Evolutionary conservation across 1,284 basidiomycete genomes (phyloP), one percentile per base, ranked within the genome.

Genomic region (Trichosporon coremiiforme): DNA sequence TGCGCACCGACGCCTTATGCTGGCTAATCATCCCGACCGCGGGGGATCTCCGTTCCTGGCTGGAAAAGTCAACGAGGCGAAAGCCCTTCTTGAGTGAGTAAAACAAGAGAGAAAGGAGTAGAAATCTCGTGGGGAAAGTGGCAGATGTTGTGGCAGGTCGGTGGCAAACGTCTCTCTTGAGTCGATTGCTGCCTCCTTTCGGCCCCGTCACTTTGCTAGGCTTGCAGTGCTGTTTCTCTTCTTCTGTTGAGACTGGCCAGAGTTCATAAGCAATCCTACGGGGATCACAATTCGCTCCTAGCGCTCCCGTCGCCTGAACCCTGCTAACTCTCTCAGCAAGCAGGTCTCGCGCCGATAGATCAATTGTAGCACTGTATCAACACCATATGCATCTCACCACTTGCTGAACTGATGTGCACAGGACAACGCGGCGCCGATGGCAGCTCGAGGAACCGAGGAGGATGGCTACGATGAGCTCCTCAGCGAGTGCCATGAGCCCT

Each of bases 41-140:
- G 95, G 95, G 55, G 96, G 96, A 38, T 92, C 93, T 12, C 96
- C 96, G 0, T 98, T 96, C 83, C 85, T 99, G 47, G 96, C 96
- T 17, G 95, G 94, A 79, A 98, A 97, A 87, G 94, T 96, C 70
- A 97, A 96, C 83, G 94, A 97, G 79, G 94, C 94, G 0, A 94
- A 93, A 79, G 91, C 93, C 75, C 75, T 94, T 69, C 82, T 94
- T 35, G 92, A 94, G 66, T 83, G 75, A 80, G 83, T 79, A 31
- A 29, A 20, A 7, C 38, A 47, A 38, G 5, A 68, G 31, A 6
- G 29, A 35, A 29, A 47, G n/a, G 62, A 35, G 33, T 65, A 29
- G 38, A 47, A 41, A 66, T 33, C 33, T 53, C 62, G 68, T 60
- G 53, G 57, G 65, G 38, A 62, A 41, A 41, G 20, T 20, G n/a